These are phyloP conservation scores for Monilinia fructigena DNA, from an alignment of 2,329 filamentous ascomycete genomes.

Conservation along the genomic window DNA sequence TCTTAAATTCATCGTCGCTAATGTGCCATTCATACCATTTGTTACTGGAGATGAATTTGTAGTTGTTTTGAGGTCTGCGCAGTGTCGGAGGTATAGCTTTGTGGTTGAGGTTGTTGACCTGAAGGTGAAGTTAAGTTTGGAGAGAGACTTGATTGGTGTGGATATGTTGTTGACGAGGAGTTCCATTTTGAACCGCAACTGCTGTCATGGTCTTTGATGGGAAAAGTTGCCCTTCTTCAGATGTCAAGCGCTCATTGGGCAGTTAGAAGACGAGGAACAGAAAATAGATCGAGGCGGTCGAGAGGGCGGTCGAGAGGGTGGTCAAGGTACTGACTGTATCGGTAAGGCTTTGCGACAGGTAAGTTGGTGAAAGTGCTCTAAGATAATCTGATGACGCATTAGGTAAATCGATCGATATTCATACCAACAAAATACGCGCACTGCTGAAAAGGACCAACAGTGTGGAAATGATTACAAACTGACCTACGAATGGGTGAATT, in stretches of 20 bases:
- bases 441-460: too few relatives aligned
- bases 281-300: constrained; percentile 12
- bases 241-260: constrained; percentile 29
- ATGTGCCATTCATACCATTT: constrained; percentile 30
- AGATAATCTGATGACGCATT: background rate
- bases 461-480: too few relatives aligned
- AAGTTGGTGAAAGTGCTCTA: background rate
- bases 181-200: constrained; percentile 37
- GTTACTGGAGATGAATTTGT: background rate
- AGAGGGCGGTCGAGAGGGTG: constrained; percentile 15
- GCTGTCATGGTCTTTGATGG: constrained; percentile 39
- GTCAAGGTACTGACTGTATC: constrained; percentile 3
- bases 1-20: constrained; percentile 28
- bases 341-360: constrained; percentile 6
- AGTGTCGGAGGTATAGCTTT: constrained; percentile 32
- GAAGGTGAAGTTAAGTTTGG: constrained; percentile 32
- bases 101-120: constrained; percentile 34
- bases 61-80: constrained; percentile 26
- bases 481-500: too few relatives aligned
- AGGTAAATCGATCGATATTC: background rate
- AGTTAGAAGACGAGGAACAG: background rate
- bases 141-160: constrained; percentile 36
- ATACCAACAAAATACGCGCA: background rate
- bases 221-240: constrained; percentile 33
- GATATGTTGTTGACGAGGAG: constrained; percentile 36